phyloP scores from a whole-genome alignment of 768 basidiomycete species.

The Auricularia heimuer region DNA sequence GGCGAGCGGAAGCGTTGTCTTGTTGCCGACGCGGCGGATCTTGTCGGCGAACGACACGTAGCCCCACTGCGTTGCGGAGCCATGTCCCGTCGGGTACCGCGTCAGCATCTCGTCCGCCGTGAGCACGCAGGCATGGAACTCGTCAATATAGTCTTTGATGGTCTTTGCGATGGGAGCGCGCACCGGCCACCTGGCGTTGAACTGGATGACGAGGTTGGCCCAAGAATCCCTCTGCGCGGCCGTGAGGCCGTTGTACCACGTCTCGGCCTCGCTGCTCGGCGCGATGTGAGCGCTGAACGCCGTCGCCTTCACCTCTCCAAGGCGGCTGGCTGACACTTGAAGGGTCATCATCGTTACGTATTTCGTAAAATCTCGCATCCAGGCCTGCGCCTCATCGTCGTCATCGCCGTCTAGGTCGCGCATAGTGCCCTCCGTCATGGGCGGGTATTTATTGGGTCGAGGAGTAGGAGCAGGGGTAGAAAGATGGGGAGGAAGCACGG shows the following conservation, averaged over 20 bases:
- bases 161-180: background rate
- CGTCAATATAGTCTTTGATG: background rate
- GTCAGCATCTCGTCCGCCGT: background rate
- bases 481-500: background rate
- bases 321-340: background rate
- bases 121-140: background rate
- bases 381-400: background rate
- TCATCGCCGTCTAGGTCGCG: background rate
- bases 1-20: background rate
- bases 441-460: no score
- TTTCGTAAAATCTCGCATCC: background rate
- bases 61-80: background rate
- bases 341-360: background rate
- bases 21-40: background rate
- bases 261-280: background rate
- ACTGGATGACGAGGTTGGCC: background rate
- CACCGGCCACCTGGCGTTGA: background rate
- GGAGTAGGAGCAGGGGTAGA: background rate
- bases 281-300: background rate
- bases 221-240: background rate
- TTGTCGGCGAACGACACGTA: background rate
- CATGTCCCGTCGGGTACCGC: background rate
- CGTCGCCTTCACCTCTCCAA: background rate
- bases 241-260: background rate
- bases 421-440: background rate